Percentiles rank a stretch among this genome's conserved stretches.
These are phyloP conservation scores for Solanum gracilifrons DNA, from an alignment of 257 asterid species.

Conservation along the genomic window DNA sequence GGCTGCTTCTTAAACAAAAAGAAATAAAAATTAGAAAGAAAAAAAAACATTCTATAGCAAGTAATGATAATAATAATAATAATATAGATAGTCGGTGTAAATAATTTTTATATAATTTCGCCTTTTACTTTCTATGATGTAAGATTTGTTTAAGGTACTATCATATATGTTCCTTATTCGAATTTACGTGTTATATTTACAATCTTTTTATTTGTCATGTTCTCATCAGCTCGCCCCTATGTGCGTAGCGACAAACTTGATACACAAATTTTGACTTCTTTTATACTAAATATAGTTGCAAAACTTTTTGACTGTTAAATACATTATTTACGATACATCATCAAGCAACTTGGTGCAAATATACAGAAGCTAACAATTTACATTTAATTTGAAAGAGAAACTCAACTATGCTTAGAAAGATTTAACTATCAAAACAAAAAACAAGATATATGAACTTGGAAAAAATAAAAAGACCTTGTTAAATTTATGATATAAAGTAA, in stretches of 20 bases:
- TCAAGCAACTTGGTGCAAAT: not conserved
- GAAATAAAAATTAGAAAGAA: not conserved
- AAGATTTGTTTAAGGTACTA: not conserved
- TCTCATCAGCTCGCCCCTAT: not conserved
- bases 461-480: too few species aligned
- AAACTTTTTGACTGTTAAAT: not conserved
- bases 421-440: too few species aligned
- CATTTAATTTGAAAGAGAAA: not conserved
- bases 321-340: not conserved
- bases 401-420: not conserved
- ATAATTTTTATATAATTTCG: not conserved
- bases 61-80: not conserved
- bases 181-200: not conserved
- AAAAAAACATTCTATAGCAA: not conserved
- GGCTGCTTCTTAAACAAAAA: not conserved
- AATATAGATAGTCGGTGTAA: not conserved
- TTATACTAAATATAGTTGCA: not conserved
- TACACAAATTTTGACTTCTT: not conserved
- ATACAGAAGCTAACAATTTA: not conserved
- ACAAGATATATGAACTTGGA: not conserved
- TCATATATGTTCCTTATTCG: not conserved
- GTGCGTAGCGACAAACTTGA: not conserved
- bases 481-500: not conserved
- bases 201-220: not conserved
- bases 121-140: not conserved